Evolutionary conservation across 139 green algal genomes (phyloP).

Genomic region (Zygnema cylindricum): DNA sequence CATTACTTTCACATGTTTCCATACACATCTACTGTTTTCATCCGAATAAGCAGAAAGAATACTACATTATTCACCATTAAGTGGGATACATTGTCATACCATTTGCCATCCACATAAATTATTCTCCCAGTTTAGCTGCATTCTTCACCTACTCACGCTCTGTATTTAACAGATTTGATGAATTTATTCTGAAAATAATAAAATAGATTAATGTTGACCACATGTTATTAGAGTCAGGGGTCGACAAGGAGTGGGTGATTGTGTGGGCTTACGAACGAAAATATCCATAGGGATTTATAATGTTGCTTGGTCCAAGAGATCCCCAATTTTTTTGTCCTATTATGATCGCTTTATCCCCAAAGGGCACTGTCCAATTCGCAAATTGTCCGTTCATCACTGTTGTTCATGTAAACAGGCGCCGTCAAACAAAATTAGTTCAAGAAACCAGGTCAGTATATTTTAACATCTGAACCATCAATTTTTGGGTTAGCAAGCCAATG

Average conservation of each 20-base stretch:
- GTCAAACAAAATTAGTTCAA: background rate
- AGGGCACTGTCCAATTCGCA: background rate
- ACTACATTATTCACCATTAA: too few relatives aligned
- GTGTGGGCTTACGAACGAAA: background rate
- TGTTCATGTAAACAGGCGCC: background rate
- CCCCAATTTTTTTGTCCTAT: background rate
- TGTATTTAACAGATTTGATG: background rate
- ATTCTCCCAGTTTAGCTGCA: background rate
- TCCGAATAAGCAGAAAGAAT: too few relatives aligned
- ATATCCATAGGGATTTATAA: slow-evolving; percentile 13
- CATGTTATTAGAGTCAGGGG: background rate
- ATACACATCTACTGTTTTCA: too few relatives aligned
- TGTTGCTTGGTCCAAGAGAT: background rate
- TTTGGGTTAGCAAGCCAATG: background rate
- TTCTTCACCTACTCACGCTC: too few relatives aligned
- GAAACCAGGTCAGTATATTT: background rate
- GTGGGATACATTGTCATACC: too few relatives aligned
- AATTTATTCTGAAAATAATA: background rate
- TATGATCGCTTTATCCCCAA: background rate
- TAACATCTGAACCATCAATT: background rate
- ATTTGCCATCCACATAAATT: background rate
- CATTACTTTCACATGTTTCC: too few relatives aligned
- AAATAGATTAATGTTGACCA: background rate
- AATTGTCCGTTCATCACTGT: slow-evolving; percentile 6
- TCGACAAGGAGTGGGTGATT: background rate